Evolutionary conservation across 306 rosid genomes (phyloP).

Genomic region (Cucurbita maxima): DNA sequence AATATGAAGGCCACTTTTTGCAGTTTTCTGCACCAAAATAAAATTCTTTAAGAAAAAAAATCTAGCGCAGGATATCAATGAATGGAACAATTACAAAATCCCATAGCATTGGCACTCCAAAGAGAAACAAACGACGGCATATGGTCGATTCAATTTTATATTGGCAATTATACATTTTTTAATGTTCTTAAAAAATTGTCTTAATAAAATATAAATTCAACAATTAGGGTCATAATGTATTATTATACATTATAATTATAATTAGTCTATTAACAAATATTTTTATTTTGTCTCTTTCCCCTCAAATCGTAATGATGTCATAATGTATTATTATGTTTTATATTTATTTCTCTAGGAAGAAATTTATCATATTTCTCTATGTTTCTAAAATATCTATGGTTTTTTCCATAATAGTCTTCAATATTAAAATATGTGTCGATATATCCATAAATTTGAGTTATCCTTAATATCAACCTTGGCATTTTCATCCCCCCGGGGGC

Average conservation of each 20-base stretch:
- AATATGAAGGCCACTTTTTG: constrained; percentile 85
- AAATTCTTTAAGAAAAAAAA: background rate
- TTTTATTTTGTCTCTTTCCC: background rate
- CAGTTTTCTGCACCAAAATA: constrained; percentile 65
- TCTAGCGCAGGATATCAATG: background rate
- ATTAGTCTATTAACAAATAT: too few relatives aligned
- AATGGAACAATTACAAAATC: background rate
- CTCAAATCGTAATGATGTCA: too few relatives aligned
- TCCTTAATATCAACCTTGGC: background rate
- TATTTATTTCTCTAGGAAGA: background rate
- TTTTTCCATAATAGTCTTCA: background rate
- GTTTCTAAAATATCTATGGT: background rate
- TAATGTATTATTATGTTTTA: background rate
- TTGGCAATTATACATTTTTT: background rate
- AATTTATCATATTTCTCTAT: background rate
- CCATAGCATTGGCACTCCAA: background rate
- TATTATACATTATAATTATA: too few relatives aligned
- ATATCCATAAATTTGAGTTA: too few relatives aligned
- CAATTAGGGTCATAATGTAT: too few relatives aligned
- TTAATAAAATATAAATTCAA: too few relatives aligned
- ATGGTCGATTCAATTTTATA: background rate
- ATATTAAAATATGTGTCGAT: background rate
- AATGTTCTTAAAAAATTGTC: too few relatives aligned
- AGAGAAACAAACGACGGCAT: background rate
- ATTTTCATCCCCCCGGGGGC: background rate